Conservation (phyloP, 140 eudicot species). For the Stevia rebaudiana region DNA sequence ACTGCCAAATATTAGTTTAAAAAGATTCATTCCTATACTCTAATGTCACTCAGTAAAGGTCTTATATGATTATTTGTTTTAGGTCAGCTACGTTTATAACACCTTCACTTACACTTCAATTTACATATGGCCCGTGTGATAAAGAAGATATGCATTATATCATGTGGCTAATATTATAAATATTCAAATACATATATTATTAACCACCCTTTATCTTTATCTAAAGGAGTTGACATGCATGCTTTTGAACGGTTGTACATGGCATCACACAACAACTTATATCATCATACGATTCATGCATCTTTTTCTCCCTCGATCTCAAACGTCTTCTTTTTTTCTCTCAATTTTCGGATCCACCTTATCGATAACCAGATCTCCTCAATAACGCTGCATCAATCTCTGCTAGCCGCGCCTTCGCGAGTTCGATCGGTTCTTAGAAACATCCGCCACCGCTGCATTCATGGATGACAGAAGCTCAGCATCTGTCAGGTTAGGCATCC, state of each 20-base stretch:
- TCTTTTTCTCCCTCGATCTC: constrained; percentile 59
- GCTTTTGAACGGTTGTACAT: too few relatives aligned
- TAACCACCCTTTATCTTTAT: too few relatives aligned
- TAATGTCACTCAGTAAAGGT: not conserved
- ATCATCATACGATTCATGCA: constrained; percentile 74
- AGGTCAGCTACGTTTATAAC: too few relatives aligned
- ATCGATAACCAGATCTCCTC: constrained; percentile 40
- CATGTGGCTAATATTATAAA: too few relatives aligned
- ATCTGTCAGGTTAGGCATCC: constrained; percentile 65
- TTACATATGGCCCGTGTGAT: too few relatives aligned
- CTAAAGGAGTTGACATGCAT: too few relatives aligned
- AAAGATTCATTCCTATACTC: not conserved
- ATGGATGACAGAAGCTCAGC: constrained; percentile 53
- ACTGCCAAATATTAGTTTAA: not conserved
- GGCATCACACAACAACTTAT: constrained; percentile 60
- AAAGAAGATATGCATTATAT: too few relatives aligned
- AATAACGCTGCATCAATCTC: constrained; percentile 48
- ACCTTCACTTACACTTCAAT: too few relatives aligned
- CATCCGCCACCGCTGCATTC: constrained; percentile 61
- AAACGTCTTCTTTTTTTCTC: constrained; percentile 31
- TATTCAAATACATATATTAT: too few relatives aligned
- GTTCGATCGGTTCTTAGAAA: constrained; percentile 60
- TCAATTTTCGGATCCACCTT: constrained; percentile 26
- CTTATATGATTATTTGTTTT: too few relatives aligned
- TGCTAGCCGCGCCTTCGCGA: constrained; percentile 45